Percentiles rank a stretch among this genome's conserved stretches.
Conservation (phyloP, 345 rosid genomes). For the Toxicodendron radicans region DNA sequence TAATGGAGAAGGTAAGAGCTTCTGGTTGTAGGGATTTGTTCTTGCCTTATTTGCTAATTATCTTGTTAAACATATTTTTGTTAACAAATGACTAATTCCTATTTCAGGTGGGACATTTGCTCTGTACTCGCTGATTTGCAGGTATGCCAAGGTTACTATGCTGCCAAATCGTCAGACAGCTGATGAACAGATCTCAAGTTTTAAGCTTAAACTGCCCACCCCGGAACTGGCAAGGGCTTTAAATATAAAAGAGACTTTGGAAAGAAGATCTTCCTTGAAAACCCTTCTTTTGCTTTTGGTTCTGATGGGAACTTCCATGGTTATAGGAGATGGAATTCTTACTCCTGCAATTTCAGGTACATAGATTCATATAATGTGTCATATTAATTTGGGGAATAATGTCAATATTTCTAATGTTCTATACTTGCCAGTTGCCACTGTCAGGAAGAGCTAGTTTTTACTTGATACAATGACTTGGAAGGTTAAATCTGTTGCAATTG, state of each 20-base stretch:
- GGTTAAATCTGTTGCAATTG: conserved; percentile 2
- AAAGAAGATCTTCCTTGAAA: conserved; percentile 68
- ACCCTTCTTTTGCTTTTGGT: conserved; percentile 76
- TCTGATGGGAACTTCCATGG: conserved; percentile 96
- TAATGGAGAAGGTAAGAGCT: conserved; percentile 78
- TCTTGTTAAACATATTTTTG: conserved; percentile 2
- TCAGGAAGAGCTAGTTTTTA: not conserved
- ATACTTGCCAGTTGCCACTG: not conserved
- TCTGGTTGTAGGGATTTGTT: not conserved
- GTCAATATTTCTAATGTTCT: not conserved
- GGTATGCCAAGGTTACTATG: conserved; percentile 87
- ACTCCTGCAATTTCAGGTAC: conserved; percentile 97
- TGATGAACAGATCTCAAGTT: conserved; percentile 92
- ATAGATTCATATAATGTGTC: conserved; percentile 10
- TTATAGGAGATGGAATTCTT: conserved; percentile 93
- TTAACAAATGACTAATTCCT: conserved; percentile 24
- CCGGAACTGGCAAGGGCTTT: conserved; percentile 92
- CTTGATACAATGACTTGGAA: not conserved
- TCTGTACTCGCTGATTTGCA: conserved; percentile 75
- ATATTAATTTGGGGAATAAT: not conserved
- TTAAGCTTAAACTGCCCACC: conserved; percentile 86
- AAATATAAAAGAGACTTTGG: conserved; percentile 71
- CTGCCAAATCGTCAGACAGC: conserved; percentile 93
- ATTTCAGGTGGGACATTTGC: conserved; percentile 97
- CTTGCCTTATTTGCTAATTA: not conserved